Base-by-base conservation (phyloP, 805 yeast species). In the Starmera pachycereana region DNA sequence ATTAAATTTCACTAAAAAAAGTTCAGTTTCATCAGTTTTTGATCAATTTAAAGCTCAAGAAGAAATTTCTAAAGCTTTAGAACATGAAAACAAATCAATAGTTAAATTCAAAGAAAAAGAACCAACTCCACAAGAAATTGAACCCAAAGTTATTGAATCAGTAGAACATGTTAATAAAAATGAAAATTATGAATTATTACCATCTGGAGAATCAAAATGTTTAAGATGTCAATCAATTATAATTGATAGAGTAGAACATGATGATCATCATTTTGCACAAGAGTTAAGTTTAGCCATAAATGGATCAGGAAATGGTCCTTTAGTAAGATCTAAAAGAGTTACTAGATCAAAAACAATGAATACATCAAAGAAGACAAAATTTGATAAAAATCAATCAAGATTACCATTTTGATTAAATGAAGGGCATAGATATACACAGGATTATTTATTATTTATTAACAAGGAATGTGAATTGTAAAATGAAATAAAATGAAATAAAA, bases 261-360 rank as follows among this genome's bases (percentile, higher is more conserved):
- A 60, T 34, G 83, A 76, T 51, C 75, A 56, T 44, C 82, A 76
- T 46, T 51, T 64, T 34, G 82, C 82, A 0, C 40, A 67, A 37
- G 70, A 69, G 16, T 55, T 76, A 7, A 72, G 76, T 1, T 63
- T 65, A 40, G 61, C 56, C 34, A 41, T 70, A 28, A 71, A 71
- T 47, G 66, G 68, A 7, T 49, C 47, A 1, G 49, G 41, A 4
- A 48, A 51, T 22, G 27, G 27, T 22, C 40, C 27, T 48, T 8
- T 39, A 48, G 25, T 16, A 11, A 46, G 46, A 32, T 37, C 37
- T 33, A 37, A 36, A 29, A 41, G 39, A 38, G n/a, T 37, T 44
- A 27, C 37, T 39, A 27, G 41, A 42, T 10, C 43, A 46, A 32
- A 10, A 38, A 11, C 37, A 12, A n/a, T 22, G 3, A 33, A 14